phyloP scores from a whole-genome alignment of 768 basidiomycete species.

The Mrakia hoshinonis region DNA sequence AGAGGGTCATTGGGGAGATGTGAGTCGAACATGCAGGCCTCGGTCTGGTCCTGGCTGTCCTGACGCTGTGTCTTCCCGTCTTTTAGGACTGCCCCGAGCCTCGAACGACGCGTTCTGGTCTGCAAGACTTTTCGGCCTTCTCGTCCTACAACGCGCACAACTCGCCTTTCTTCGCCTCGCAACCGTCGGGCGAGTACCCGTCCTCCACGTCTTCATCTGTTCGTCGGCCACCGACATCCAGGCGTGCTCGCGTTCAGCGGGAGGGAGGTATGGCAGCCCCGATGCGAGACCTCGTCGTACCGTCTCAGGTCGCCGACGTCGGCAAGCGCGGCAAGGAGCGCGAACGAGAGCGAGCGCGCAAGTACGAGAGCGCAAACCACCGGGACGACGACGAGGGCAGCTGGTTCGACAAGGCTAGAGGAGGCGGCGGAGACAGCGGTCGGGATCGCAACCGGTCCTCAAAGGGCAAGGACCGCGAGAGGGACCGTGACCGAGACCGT shows the following conservation, averaged over 20 bases:
- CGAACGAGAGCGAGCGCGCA: slow-evolving; percentile 11
- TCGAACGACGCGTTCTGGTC: slow-evolving; percentile 18
- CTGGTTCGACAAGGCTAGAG: slow-evolving; percentile 24
- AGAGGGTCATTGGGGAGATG: slow-evolving; percentile 29
- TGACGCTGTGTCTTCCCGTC: neutral
- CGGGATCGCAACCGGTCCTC: neutral
- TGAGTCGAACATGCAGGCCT: too few relatives aligned
- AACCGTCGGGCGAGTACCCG: neutral
- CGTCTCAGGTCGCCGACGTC: slow-evolving; percentile 20
- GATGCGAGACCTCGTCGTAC: slow-evolving; percentile 21
- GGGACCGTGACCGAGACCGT: slow-evolving; percentile 12
- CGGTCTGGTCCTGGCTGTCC: too few relatives aligned
- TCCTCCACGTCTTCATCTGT: slow-evolving; percentile 6
- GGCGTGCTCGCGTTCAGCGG: neutral
- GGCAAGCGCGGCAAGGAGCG: slow-evolving; percentile 27
- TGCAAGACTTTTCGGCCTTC: slow-evolving; percentile 26
- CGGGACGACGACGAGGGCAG: slow-evolving; percentile 30
- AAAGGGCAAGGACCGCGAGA: slow-evolving; percentile 13
- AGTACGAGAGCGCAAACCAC: slow-evolving; percentile 13
- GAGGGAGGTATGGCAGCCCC: slow-evolving; percentile 5
- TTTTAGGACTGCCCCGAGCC: slow-evolving; percentile 26
- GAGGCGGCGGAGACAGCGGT: neutral
- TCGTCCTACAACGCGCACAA: slow-evolving; percentile 28
- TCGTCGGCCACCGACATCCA: neutral
- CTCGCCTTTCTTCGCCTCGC: slow-evolving; percentile 26